phyloP scores from a whole-genome alignment of 2,329 filamentous ascomycete genomes.

The Penicillium rolfsii region DNA sequence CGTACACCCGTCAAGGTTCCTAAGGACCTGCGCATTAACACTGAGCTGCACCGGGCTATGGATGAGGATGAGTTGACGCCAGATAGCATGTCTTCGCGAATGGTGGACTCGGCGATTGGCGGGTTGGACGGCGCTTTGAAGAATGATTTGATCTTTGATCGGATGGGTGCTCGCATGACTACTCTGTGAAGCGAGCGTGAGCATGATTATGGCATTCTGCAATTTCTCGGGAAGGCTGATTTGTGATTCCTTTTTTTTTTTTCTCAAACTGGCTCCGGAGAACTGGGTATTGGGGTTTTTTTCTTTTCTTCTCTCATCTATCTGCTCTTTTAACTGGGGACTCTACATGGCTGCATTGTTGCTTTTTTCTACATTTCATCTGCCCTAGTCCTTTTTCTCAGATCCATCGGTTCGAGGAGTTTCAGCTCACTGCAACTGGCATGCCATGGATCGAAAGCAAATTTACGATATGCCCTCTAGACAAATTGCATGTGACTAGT shows the following conservation, averaged over 20 bases:
- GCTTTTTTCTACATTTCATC: conserved; percentile 8
- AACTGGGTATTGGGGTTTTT: conserved; percentile 11
- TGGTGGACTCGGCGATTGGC: conserved; percentile 51
- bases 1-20: conserved; percentile 37
- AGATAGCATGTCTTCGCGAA: conserved; percentile 53
- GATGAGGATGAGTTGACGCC: conserved; percentile 52
- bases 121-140: conserved; percentile 47
- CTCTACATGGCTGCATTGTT: conserved; percentile 18
- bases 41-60: conserved; percentile 41
- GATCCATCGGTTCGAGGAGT: conserved; percentile 11
- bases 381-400: background rate
- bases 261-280: background rate
- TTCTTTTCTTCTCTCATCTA: conserved; percentile 1
- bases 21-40: conserved; percentile 52
- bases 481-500: conserved; percentile 19
- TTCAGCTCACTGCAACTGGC: background rate
- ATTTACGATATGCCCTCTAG: conserved; percentile 1
- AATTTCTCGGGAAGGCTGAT: background rate
- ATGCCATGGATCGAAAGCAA: conserved; percentile 12
- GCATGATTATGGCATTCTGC: background rate
- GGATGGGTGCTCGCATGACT: conserved; percentile 47
- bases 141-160: conserved; percentile 48
- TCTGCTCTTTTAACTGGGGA: background rate
- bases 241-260: conserved; percentile 1
- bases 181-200: conserved; percentile 20